Evolutionary conservation across 179 eudicot genomes (phyloP).

Genomic region (Patellifolia procumbens): DNA sequence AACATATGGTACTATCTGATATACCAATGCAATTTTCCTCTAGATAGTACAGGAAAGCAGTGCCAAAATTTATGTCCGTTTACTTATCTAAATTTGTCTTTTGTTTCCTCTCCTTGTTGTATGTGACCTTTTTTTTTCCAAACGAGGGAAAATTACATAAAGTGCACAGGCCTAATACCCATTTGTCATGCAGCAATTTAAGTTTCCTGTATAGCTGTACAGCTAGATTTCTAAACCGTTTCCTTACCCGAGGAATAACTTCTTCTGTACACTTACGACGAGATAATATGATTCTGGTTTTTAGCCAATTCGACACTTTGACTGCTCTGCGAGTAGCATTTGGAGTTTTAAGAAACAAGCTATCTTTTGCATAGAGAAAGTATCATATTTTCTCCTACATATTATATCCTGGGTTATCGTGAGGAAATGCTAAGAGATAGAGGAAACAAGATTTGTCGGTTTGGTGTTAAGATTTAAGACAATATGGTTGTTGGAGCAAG

Average conservation of each 20-base stretch:
- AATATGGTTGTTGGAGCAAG: neutral
- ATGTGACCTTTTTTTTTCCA: neutral
- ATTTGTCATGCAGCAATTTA: neutral
- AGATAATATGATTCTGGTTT: neutral
- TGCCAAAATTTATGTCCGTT: neutral
- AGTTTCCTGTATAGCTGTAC: neutral
- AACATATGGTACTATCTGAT: constrained; percentile 66
- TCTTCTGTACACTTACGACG: neutral
- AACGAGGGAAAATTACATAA: neutral
- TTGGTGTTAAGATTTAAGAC: neutral
- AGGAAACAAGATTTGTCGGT: neutral
- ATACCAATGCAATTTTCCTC: constrained; percentile 5
- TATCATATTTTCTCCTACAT: neutral
- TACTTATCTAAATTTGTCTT: neutral
- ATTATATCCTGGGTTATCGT: neutral
- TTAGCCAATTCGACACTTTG: neutral
- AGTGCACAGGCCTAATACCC: neutral
- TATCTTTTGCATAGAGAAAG: neutral
- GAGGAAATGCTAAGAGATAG: neutral
- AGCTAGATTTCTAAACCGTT: neutral
- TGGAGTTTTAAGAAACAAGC: neutral
- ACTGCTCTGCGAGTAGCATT: neutral
- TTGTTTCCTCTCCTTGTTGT: neutral
- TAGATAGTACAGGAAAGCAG: constrained; percentile 8
- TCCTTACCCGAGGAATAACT: neutral